Percentiles rank a stretch among this genome's conserved stretches.
Conservation (phyloP, 2,329 filamentous ascomycete genomes). For the Oidium heveae region DNA sequence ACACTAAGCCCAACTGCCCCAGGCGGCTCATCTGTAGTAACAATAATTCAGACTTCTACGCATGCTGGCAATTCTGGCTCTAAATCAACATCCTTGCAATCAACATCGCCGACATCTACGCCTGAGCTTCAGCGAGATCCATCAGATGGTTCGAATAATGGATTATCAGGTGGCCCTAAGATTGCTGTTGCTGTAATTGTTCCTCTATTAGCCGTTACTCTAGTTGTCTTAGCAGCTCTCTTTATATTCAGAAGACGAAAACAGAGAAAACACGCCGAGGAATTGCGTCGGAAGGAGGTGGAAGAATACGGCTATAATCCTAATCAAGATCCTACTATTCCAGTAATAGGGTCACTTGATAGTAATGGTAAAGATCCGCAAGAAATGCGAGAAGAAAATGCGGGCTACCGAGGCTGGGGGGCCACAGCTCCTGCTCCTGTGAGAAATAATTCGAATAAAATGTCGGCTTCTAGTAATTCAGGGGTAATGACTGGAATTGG, state of each 20-base stretch:
- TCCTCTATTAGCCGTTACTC: conserved; percentile 65
- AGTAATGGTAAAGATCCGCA: conserved; percentile 24
- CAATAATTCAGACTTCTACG: conserved; percentile 4
- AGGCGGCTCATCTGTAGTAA: not conserved
- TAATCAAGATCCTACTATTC: conserved; percentile 74
- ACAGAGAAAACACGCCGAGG: conserved; percentile 59
- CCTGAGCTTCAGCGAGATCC: conserved; percentile 3
- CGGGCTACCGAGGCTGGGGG: conserved; percentile 88
- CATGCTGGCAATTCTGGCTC: conserved; percentile 2
- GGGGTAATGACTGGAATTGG: conserved; percentile 22
- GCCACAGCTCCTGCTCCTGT: conserved; percentile 44
- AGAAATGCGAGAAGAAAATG: conserved; percentile 55
- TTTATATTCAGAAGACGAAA: conserved; percentile 80
- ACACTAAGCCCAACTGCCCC: not conserved
- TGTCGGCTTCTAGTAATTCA: conserved; percentile 41
- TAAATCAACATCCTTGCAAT: conserved; percentile 5
- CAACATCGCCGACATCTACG: conserved; percentile 9
- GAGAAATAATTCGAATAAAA: conserved; percentile 68
- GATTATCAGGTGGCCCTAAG: conserved; percentile 34
- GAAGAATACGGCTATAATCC: conserved; percentile 96
- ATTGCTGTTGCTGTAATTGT: conserved; percentile 89
- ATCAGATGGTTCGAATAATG: conserved; percentile 4
- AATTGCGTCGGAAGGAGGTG: conserved; percentile 79
- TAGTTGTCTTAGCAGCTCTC: conserved; percentile 51
- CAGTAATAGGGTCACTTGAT: conserved; percentile 21